Evolutionary conservation across 139 green algal species (phyloP).

Genomic region (Monoraphidium neglectum): DNA sequence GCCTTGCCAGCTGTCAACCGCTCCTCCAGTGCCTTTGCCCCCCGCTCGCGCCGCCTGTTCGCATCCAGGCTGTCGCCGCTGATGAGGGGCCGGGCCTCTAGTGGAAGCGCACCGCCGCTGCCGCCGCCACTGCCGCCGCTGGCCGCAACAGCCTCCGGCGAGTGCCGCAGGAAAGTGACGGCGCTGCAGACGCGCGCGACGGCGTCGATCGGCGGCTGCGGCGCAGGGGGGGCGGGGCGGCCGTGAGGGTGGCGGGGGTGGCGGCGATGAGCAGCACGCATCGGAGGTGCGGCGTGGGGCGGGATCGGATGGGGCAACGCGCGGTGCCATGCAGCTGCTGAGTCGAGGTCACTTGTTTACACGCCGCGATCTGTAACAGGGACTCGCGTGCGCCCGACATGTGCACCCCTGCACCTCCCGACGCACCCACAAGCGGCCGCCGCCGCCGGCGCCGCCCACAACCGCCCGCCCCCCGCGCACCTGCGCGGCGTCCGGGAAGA

Average conservation of each 20-base stretch:
- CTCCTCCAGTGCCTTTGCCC: slow-evolving; percentile 79
- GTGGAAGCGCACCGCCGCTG: slow-evolving; percentile 24
- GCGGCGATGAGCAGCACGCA: background rate
- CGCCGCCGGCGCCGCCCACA: background rate
- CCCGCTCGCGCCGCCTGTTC: slow-evolving; percentile 72
- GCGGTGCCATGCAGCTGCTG: background rate
- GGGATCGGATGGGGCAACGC: background rate
- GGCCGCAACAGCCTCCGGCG: slow-evolving; percentile 19
- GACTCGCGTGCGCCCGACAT: no score
- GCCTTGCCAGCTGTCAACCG: slow-evolving; percentile 32
- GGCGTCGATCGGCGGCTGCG: slow-evolving; percentile 42
- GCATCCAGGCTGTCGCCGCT: slow-evolving; percentile 67
- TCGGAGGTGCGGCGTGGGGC: background rate
- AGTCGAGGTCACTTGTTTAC: no score
- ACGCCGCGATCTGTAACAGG: no score
- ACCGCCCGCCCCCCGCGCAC: background rate
- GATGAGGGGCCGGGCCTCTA: slow-evolving; percentile 40
- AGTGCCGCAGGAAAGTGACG: slow-evolving; percentile 42
- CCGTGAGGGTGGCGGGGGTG: background rate
- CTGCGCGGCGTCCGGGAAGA: slow-evolving; percentile 75
- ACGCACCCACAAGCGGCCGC: no score
- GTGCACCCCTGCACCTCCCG: no score
- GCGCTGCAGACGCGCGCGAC: slow-evolving; percentile 40
- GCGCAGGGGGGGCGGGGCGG: slow-evolving; percentile 69
- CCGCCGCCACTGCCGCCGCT: slow-evolving; percentile 9